Conservation (phyloP, 805 yeast genomes). For the Suhomyces faveliae region DNA sequence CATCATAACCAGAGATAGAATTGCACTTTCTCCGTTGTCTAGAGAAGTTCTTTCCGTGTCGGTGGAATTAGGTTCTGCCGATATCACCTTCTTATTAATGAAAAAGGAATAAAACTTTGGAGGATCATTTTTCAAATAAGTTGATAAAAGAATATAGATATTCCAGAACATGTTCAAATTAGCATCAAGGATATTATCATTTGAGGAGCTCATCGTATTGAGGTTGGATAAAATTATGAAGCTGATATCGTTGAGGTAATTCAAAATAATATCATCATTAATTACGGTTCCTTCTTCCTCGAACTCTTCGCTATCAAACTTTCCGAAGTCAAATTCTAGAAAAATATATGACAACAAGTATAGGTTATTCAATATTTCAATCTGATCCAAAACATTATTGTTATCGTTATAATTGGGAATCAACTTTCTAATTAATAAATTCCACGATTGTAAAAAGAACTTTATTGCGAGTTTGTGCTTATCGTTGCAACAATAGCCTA, state of each 20-base stretch:
- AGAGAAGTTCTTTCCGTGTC: not conserved
- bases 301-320: slow-evolving; percentile 7
- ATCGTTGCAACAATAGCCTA: slow-evolving; percentile 36
- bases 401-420: slow-evolving; percentile 34
- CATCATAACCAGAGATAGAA: slow-evolving; percentile 19
- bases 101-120: slow-evolving; percentile 21
- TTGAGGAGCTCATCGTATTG: slow-evolving; percentile 17
- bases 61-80: not conserved
- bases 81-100: slow-evolving; percentile 8
- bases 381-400: slow-evolving; percentile 26
- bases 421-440: slow-evolving; percentile 31
- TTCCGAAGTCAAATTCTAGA: slow-evolving; percentile 37
- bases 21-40: not conserved
- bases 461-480: slow-evolving; percentile 32
- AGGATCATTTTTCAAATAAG: slow-evolving; percentile 29
- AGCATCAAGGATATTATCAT: slow-evolving; percentile 29
- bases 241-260: slow-evolving; percentile 49
- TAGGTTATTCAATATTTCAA: slow-evolving; percentile 45
- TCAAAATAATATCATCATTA: slow-evolving; percentile 47
- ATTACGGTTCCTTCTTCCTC: slow-evolving; percentile 18
- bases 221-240: slow-evolving; percentile 41
- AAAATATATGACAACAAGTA: slow-evolving; percentile 45
- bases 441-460: slow-evolving; percentile 48
- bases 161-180: slow-evolving; percentile 45
- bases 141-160: slow-evolving; percentile 47